These are phyloP conservation scores for Ramularia endophylla DNA, from an alignment of 2,329 filamentous ascomycete species.

Conservation along the genomic window DNA sequence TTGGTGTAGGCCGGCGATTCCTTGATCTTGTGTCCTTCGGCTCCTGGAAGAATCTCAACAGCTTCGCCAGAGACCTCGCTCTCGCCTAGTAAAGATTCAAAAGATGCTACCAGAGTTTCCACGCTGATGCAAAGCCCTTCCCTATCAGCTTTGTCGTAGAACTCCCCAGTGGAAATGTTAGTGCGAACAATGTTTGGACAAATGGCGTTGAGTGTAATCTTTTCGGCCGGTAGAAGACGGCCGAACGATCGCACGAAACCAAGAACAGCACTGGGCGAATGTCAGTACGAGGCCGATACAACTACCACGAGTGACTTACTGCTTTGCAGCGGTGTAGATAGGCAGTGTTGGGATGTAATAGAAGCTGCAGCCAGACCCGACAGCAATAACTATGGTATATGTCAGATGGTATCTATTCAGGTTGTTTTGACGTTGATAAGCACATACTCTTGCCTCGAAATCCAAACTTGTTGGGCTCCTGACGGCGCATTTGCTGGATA, in stretches of 20 bases:
- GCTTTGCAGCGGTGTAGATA: constrained; percentile 40
- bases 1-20: too few species aligned
- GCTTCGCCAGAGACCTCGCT: constrained; percentile 35
- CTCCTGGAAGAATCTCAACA: constrained; percentile 39
- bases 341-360: constrained; percentile 39
- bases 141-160: constrained; percentile 35
- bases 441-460: constrained; percentile 36
- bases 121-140: constrained; percentile 35
- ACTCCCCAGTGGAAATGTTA: constrained; percentile 31
- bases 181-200: constrained; percentile 39
- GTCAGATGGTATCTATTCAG: too few species aligned
- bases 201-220: constrained; percentile 39
- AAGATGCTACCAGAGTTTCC: constrained; percentile 36
- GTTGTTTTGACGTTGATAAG: not conserved
- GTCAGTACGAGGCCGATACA: constrained; percentile 4
- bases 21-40: too few species aligned
- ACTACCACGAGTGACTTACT: too few species aligned
- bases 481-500: constrained; percentile 40
- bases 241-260: constrained; percentile 39
- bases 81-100: constrained; percentile 34
- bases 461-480: constrained; percentile 29
- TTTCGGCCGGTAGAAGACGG: constrained; percentile 34
- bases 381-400: constrained; percentile 19
- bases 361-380: constrained; percentile 39
- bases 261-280: constrained; percentile 26